Conservation (phyloP, 352 stramenopile genomes). For the Elongisporangium undulatum region DNA sequence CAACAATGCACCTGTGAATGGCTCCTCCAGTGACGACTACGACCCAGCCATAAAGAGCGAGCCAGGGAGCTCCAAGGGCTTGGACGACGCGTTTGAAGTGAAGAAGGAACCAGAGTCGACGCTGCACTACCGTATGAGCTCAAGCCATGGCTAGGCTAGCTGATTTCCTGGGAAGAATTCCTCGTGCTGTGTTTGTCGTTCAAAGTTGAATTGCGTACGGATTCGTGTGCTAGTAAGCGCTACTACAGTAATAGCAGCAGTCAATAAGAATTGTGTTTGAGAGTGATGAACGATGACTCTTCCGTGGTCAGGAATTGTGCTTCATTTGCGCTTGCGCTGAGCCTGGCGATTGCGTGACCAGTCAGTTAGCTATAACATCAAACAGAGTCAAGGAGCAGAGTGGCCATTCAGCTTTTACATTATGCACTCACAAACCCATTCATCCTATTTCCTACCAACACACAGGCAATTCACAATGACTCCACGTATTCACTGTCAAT, state of each 20-base stretch:
- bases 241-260: conserved; percentile 3
- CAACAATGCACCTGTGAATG: not conserved
- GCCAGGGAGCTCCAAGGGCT: not conserved
- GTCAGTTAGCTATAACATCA: no score
- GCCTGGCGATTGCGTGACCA: no score
- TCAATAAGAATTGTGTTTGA: not conserved
- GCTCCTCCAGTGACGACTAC: not conserved
- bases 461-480: no score
- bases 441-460: no score
- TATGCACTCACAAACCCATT: no score
- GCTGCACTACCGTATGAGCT: not conserved
- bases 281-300: conserved; percentile 17
- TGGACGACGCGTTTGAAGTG: not conserved
- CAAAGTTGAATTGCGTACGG: not conserved
- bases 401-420: no score
- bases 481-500: no score
- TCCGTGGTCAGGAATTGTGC: no score
- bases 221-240: not conserved
- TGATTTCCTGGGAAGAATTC: not conserved
- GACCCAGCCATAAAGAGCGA: not conserved
- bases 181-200: not conserved
- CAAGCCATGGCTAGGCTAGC: not conserved
- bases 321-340: no score
- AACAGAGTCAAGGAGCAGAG: no score
- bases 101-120: not conserved